phyloP scores from a whole-genome alignment of 305 asterid species.

The Coffea humblotiana region DNA sequence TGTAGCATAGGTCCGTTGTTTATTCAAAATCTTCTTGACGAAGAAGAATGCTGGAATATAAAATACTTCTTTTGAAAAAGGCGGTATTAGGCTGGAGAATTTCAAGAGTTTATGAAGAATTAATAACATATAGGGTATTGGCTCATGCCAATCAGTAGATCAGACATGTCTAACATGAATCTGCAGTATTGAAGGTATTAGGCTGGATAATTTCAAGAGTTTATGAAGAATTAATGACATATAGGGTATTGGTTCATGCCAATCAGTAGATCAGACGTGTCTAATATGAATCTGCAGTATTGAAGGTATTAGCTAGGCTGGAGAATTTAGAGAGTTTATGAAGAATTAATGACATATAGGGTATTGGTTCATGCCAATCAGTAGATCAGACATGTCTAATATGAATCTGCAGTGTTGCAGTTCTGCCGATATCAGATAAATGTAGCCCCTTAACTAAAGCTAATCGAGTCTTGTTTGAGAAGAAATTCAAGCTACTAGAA shows the following conservation, averaged over 20 bases:
- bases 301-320: not conserved
- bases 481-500: not conserved
- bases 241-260: not conserved
- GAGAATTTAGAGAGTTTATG: not conserved
- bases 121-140: not conserved
- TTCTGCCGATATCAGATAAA: not conserved
- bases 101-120: not conserved
- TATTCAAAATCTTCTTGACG: slow-evolving; percentile 2
- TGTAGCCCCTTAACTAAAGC: not conserved
- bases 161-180: not conserved
- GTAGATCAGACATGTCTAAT: not conserved
- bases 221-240: not conserved
- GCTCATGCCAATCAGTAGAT: not conserved
- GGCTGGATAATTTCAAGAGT: not conserved
- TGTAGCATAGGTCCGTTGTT: not conserved
- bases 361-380: not conserved
- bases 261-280: not conserved
- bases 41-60: slow-evolving; percentile 1
- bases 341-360: not conserved
- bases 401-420: not conserved
- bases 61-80: not conserved
- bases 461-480: not conserved
- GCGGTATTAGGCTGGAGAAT: not conserved
- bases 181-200: not conserved
- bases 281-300: not conserved